phyloP scores from a whole-genome alignment of 352 stramenopile genomes.

The Phytophthora ramorum region DNA sequence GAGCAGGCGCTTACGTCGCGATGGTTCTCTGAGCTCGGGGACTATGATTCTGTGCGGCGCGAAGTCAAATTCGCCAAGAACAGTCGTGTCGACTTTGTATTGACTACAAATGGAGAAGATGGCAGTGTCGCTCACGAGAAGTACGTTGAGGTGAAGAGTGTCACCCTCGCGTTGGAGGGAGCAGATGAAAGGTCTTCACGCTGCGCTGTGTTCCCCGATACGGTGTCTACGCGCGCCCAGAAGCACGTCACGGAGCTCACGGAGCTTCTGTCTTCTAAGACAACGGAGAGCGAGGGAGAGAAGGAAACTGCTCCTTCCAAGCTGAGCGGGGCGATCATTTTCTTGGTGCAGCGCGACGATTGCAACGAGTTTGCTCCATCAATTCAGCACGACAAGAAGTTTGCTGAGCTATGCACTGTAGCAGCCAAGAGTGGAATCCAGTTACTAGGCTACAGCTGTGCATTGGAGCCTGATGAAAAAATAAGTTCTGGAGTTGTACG shows the following conservation, averaged over 20 bases:
- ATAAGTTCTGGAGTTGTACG: slow-evolving; percentile 41
- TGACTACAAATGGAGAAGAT: slow-evolving; percentile 46
- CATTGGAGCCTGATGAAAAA: slow-evolving; percentile 55
- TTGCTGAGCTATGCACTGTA: slow-evolving; percentile 62
- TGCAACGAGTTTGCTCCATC: slow-evolving; percentile 76
- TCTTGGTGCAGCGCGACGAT: slow-evolving; percentile 83
- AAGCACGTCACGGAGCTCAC: slow-evolving; percentile 84
- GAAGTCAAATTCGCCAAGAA: slow-evolving; percentile 85
- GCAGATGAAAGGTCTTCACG: slow-evolving; percentile 15
- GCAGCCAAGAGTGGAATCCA: slow-evolving; percentile 61
- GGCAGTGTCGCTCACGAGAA: slow-evolving; percentile 53
- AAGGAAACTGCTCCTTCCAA: slow-evolving; percentile 11
- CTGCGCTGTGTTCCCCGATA: slow-evolving; percentile 83
- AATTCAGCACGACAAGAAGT: slow-evolving; percentile 66
- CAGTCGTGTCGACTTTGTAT: slow-evolving; percentile 86
- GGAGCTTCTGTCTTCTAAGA: slow-evolving; percentile 48
- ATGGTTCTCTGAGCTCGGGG: slow-evolving; percentile 73
- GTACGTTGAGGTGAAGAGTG: slow-evolving; percentile 89
- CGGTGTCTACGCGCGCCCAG: slow-evolving; percentile 70
- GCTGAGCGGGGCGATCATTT: slow-evolving; percentile 69
- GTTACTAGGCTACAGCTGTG: slow-evolving; percentile 66
- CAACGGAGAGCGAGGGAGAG: slow-evolving; percentile 8
- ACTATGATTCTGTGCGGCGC: slow-evolving; percentile 59
- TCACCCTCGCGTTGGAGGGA: slow-evolving; percentile 57
- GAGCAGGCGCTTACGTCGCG: slow-evolving; percentile 62